Conservation (phyloP, 306 rosid species). For the Lablab purpureus region DNA sequence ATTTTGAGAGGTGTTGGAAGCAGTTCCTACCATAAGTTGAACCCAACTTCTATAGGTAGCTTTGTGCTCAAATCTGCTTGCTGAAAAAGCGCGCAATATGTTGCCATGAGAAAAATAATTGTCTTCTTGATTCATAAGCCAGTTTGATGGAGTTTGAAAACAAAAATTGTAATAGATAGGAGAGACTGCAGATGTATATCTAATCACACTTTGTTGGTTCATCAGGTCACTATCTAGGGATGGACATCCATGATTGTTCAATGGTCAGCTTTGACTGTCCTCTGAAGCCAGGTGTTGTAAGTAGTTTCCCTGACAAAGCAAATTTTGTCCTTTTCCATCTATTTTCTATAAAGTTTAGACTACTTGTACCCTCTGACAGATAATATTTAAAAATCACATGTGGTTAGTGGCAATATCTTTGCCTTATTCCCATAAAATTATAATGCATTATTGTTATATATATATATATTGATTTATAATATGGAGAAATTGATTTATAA, state of each 20-base stretch:
- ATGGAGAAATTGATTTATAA: too few species aligned
- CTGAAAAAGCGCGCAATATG: constrained; percentile 16
- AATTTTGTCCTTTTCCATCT: constrained; percentile 25
- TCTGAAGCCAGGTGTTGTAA: constrained; percentile 95
- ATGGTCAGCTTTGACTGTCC: constrained; percentile 65
- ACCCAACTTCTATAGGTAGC: constrained; percentile 95
- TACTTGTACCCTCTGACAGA: background rate
- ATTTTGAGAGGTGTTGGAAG: constrained; percentile 64
- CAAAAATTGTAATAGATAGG: constrained; percentile 10
- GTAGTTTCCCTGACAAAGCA: constrained; percentile 56
- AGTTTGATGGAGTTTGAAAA: constrained; percentile 32
- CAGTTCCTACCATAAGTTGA: constrained; percentile 76
- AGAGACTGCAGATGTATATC: constrained; percentile 26
- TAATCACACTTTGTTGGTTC: constrained; percentile 42
- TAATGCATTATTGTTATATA: background rate
- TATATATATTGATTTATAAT: background rate
- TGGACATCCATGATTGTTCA: constrained; percentile 94
- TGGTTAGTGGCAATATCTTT: constrained; percentile 9
- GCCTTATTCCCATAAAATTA: constrained; percentile 3
- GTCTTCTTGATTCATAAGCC: constrained; percentile 20
- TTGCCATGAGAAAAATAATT: constrained; percentile 4
- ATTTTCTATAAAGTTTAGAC: constrained; percentile 38
- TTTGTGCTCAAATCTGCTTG: constrained; percentile 27
- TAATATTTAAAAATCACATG: constrained; percentile 1
- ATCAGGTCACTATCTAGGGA: constrained; percentile 96